Base-by-base conservation (phyloP, 1,284 basidiomycete species). In the Rhodotorula glutinis region DNA sequence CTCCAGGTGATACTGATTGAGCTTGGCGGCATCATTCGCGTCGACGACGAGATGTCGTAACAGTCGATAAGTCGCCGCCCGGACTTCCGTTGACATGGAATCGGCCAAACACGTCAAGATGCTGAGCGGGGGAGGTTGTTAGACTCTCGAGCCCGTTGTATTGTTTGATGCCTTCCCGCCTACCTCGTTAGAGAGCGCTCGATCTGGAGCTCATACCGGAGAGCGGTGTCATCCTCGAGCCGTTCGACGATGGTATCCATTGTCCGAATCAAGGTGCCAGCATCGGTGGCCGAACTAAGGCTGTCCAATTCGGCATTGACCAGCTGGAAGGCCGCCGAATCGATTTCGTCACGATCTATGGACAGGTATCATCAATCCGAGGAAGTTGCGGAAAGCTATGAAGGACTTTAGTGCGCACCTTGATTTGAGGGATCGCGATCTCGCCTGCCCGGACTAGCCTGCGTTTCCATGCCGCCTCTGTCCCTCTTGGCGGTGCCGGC, bases 1-100 rank as follows among this genome's bases (percentile, higher is more conserved):
- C 75, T 97, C 92, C 52, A 97, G 78, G 13, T 88, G 82, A 25
- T 65, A 60, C 17, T 58, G 59, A 19, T 70, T 80, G 57, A 88
- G 83, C 62, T 82, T 81, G 30, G 80, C 82, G 38, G 87, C 86
- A 16, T 86, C 87, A 54, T 86, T 84, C 2, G 80, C 78, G 76
- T 91, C 89, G 4, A 91, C 86, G 8, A 97, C 78, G 3, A 86
- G 81, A 76, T 94, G 88, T 33, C 94, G 86, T 14, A 97, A 82
- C 0, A 95, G 81, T n/a, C 92, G 84, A 77, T 96, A 98, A 0
- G 88, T 89, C 0, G 87, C 85, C 3, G 93, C 87, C n/a, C 92
- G 86, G 70, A 88, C 85, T 64, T 88, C 84, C 67, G 87, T 87
- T 1, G 88, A 86, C 2, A 86, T 85, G 41, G 80, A 80, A 76